These are phyloP conservation scores for Sporisorium scitamineum DNA, from an alignment of 1,284 basidiomycete species.

Conservation along the genomic window DNA sequence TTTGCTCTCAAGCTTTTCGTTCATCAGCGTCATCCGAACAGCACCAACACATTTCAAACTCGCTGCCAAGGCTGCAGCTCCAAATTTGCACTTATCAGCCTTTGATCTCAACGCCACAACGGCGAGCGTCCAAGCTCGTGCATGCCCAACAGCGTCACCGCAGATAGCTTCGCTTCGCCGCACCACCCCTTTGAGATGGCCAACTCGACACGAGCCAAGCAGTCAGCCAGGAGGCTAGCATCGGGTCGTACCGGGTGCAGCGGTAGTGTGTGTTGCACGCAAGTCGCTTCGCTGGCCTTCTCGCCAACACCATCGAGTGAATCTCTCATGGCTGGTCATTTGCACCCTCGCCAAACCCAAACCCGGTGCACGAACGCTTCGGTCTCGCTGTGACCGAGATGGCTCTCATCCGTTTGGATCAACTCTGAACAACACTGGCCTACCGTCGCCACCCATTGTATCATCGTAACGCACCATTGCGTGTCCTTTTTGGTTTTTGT, in stretches of 20 bases:
- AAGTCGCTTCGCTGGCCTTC: background rate
- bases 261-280: background rate
- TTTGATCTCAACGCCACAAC: background rate
- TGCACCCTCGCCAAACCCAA: background rate
- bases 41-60: background rate
- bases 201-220: background rate
- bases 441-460: background rate
- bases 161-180: background rate
- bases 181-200: background rate
- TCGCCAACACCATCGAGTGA: background rate
- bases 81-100: background rate
- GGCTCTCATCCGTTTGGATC: background rate
- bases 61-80: background rate
- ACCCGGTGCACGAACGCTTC: background rate
- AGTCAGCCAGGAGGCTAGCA: background rate
- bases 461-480: background rate
- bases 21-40: background rate
- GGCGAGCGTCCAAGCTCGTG: constrained; percentile 1
- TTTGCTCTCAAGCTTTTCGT: background rate
- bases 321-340: background rate
- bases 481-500: background rate
- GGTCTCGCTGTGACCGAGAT: background rate
- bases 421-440: background rate
- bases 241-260: background rate
- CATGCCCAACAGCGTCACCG: background rate